Percentiles rank a stretch among this genome's conserved stretches.
These are phyloP conservation scores for Cystobasidiopsis lactophilus DNA, from an alignment of 768 basidiomycete species.

Conservation along the genomic window DNA sequence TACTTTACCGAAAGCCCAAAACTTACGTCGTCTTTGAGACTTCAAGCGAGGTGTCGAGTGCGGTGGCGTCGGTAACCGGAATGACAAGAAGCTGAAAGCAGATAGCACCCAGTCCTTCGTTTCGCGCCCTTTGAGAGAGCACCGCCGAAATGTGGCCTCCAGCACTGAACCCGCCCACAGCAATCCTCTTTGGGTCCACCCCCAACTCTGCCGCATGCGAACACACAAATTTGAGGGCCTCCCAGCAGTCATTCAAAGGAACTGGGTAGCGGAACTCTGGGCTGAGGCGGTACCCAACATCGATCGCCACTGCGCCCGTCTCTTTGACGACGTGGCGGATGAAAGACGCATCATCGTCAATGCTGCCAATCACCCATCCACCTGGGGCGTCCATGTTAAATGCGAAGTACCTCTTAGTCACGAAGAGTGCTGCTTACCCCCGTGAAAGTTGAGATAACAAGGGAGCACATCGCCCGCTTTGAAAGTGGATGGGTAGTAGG, in stretches of 20 bases:
- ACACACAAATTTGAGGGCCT: slow-evolving; percentile 3
- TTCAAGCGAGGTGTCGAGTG: slow-evolving; percentile 2
- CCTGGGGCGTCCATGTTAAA: not conserved
- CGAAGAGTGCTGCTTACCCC: not conserved
- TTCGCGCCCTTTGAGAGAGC: slow-evolving; percentile 2
- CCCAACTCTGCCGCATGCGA: not conserved
- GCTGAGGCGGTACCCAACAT: slow-evolving; percentile 8
- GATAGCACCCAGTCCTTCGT: not conserved
- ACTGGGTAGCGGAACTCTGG: slow-evolving; percentile 9
- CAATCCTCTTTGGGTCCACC: slow-evolving; percentile 1
- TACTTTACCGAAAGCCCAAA: no score
- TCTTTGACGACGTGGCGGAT: not conserved
- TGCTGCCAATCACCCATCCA: slow-evolving; percentile 5
- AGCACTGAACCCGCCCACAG: slow-evolving; percentile 9
- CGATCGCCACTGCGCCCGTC: not conserved
- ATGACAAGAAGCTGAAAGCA: slow-evolving; percentile 8
- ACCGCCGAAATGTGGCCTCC: slow-evolving; percentile 10
- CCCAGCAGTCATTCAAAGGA: slow-evolving; percentile 8
- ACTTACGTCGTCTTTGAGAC: not conserved
- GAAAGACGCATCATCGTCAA: slow-evolving; percentile 8
- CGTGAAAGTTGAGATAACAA: slow-evolving; percentile 6
- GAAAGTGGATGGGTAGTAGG: slow-evolving; percentile 3
- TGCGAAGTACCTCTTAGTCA: not conserved
- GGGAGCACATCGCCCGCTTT: not conserved
- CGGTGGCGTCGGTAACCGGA: slow-evolving; percentile 8